Evolutionary conservation across 805 yeast genomes (phyloP), one percentile per base, ranked within the genome.

Genomic region (Ogataea salicorniae): DNA sequence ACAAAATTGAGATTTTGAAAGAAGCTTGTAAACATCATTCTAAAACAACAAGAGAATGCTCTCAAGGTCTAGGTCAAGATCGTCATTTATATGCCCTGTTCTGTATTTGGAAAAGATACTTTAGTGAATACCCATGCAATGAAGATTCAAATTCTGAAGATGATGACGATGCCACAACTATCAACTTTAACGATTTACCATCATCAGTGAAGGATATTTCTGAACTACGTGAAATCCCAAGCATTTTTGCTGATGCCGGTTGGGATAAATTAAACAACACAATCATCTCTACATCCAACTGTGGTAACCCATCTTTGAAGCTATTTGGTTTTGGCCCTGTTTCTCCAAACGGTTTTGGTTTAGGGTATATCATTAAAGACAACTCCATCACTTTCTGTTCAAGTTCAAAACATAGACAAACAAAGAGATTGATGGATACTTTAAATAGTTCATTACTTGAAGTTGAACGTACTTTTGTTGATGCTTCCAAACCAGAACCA

Each of bases 301-400:
- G 97, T 70, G 97, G 97, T 36, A 90, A 90, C 63, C 95, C 96
- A 6, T 85, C 96, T 1, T 72, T 90, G 48, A 82, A 85, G 52
- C 73, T 84, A 43, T 90, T 90, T 70, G 97, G 97, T 0, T 90
- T 90, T 60, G 95, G 96, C 4, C 97, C 97, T 3, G 91, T 89
- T 1, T 75, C 85, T 14, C 84, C 89, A 42, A 91, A 87, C 60
- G 97, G 97, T 3, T 89, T 84, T 65, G 97, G 97, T n/a, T 77
- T 90, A 35, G 96, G 96, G 5, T 90, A 90, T 63, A 87, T 90
- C 55, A 84, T 90, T 56, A 89, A 91, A 64, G 79, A 74, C 39
- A 87, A 88, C 59, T 81, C 88, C 18, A 79, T 90, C 26, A 79
- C 90, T 1, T 77, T 90, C 9, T 88, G 95, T 43, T 84, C 87